These are phyloP conservation scores for Mediolabrus comicus DNA, from an alignment of 108 stramenopile species.

Conservation along the genomic window DNA sequence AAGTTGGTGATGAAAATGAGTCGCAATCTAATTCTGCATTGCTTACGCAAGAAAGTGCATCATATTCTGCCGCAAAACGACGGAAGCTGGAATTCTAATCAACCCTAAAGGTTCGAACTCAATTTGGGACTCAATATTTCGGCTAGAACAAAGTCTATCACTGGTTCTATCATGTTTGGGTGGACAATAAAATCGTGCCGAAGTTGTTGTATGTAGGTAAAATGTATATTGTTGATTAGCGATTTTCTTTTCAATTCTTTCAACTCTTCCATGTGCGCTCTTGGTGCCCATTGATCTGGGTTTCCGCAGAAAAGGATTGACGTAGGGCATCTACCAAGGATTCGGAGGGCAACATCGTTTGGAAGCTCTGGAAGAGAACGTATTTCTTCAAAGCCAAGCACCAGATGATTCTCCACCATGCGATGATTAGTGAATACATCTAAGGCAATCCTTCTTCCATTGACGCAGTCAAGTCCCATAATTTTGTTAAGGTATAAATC, in stretches of 20 bases:
- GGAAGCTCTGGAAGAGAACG: conserved; percentile 62
- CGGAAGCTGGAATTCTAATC: neutral
- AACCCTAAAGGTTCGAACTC: neutral
- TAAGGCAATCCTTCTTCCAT: conserved; percentile 51
- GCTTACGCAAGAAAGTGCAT: neutral
- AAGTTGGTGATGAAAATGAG: conserved; percentile 6
- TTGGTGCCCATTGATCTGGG: conserved; percentile 77
- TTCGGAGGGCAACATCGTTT: conserved; percentile 43
- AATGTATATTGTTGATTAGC: conserved; percentile 31
- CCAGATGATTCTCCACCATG: conserved; percentile 67
- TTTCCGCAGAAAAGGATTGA: conserved; percentile 58
- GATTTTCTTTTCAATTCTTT: conserved; percentile 17
- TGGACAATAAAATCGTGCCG: conserved; percentile 56
- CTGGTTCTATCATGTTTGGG: conserved; percentile 42
- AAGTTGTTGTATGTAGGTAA: conserved; percentile 31
- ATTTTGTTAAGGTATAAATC: conserved; percentile 32
- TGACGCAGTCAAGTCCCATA: conserved; percentile 42
- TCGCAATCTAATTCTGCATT: neutral
- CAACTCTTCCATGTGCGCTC: conserved; percentile 53
- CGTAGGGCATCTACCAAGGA: conserved; percentile 45
- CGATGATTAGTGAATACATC: conserved; percentile 42
- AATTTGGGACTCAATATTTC: neutral
- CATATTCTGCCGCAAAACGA: neutral
- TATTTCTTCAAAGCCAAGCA: conserved; percentile 73
- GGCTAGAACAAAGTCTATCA: conserved; percentile 43